Conservation (phyloP, 2,329 filamentous ascomycete genomes). For the Xylariales sp. region DNA sequence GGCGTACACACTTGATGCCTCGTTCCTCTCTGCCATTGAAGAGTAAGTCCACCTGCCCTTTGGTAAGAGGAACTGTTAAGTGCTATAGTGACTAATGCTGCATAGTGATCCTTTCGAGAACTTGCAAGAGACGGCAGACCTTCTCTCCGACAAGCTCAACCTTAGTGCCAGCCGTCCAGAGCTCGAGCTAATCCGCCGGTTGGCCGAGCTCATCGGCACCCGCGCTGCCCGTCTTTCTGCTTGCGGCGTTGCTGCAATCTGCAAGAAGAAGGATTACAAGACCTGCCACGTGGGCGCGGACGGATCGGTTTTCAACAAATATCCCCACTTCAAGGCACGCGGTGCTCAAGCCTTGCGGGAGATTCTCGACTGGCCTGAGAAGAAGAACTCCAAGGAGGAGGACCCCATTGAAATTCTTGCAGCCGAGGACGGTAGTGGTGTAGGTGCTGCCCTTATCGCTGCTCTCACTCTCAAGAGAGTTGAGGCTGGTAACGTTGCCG, state of each 20-base stretch:
- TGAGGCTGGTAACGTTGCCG: constrained; percentile 57
- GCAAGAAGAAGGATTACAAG: constrained; percentile 89
- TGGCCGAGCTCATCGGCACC: constrained; percentile 91
- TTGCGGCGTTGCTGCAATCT: constrained; percentile 93
- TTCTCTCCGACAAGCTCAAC: constrained; percentile 72
- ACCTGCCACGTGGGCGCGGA: constrained; percentile 93
- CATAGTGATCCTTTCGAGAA: constrained; percentile 88
- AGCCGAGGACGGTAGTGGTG: constrained; percentile 93
- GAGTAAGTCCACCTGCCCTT: constrained; percentile 51
- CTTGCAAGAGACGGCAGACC: constrained; percentile 78
- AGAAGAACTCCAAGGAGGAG: constrained; percentile 64
- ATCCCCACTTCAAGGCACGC: constrained; percentile 94
- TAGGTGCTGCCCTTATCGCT: constrained; percentile 94
- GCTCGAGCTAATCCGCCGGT: constrained; percentile 81
- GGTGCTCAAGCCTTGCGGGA: constrained; percentile 87
- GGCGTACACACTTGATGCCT: constrained; percentile 85
- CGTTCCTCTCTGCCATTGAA: constrained; percentile 89
- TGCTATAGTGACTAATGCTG: constrained; percentile 15
- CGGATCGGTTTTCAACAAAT: constrained; percentile 98
- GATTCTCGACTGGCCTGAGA: constrained; percentile 89
- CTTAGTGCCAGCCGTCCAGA: constrained; percentile 71
- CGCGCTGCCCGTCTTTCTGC: constrained; percentile 89
- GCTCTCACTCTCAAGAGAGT: constrained; percentile 63
- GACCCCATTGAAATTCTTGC: constrained; percentile 85
- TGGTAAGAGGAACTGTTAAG: constrained; percentile 2